Percentiles rank a stretch among this genome's conserved stretches.
These are phyloP conservation scores for Trypanosoma brucei DNA, from an alignment of 208 protist genomes.

Conservation along the genomic window DNA sequence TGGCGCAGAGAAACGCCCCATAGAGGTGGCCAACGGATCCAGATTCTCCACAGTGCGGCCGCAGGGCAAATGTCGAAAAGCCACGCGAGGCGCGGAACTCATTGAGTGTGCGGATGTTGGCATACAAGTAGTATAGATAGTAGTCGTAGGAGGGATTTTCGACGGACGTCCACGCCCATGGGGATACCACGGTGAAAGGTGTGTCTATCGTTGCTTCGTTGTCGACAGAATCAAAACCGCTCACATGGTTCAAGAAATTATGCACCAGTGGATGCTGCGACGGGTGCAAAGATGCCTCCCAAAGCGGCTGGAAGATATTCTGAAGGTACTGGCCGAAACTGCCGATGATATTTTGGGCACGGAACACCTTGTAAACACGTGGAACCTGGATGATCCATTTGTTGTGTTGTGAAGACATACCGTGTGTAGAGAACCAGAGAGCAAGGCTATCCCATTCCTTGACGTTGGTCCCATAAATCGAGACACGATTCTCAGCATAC, in stretches of 20 bases:
- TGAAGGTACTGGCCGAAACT: constrained; percentile 96
- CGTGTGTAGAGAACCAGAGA: constrained; percentile 94
- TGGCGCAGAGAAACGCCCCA: constrained; percentile 91
- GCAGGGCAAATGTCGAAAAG: constrained; percentile 94
- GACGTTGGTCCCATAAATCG: constrained; percentile 88
- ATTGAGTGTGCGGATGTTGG: constrained; percentile 98
- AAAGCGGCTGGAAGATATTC: constrained; percentile 98
- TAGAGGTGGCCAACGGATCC: constrained; percentile 92
- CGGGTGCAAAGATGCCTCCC: constrained; percentile 96
- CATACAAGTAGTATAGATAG: constrained; percentile 98
- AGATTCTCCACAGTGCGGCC: constrained; percentile 97
- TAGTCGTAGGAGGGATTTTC: constrained; percentile 99
- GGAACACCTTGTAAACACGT: constrained; percentile 93
- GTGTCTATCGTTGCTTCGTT: constrained; percentile 96
- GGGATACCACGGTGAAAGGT: constrained; percentile 73
- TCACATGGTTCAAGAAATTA: constrained; percentile 95
- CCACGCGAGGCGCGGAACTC: constrained; percentile 86
- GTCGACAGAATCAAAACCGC: constrained; percentile 98
- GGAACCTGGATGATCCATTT: constrained; percentile 98
- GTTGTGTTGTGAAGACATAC: constrained; percentile 94
- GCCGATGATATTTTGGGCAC: constrained; percentile 82
- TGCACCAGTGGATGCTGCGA: constrained; percentile 93
- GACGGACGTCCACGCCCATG: constrained; percentile 90
- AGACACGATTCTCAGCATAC: constrained; percentile 91
- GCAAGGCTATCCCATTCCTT: constrained; percentile 96